Evolutionary conservation across 1,139 yeast genomes (phyloP).

Genomic region (Hansenula lynferdii): DNA sequence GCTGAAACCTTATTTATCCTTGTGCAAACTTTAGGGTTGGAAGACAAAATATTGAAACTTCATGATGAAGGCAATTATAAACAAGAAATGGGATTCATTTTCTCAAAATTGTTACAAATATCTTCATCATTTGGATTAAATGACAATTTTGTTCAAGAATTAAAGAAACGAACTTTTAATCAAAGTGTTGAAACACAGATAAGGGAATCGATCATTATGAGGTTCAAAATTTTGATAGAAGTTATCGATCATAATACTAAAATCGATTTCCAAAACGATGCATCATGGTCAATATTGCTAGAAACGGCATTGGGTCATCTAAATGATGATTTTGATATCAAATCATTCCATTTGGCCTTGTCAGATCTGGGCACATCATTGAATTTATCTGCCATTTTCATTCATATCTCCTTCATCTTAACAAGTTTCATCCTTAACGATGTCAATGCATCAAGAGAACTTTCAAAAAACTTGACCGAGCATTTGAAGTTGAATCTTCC

Average conservation of each 20-base stretch:
- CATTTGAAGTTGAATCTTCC: slow-evolving; percentile 15
- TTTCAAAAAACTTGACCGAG: slow-evolving; percentile 9
- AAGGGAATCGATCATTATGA: slow-evolving; percentile 11
- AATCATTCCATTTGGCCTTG: slow-evolving; percentile 8
- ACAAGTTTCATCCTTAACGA: slow-evolving; percentile 9
- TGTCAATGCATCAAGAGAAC: slow-evolving; percentile 9
- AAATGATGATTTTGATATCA: slow-evolving; percentile 10
- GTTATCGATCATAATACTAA: slow-evolving; percentile 20
- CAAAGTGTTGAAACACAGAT: slow-evolving; percentile 11
- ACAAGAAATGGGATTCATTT: slow-evolving; percentile 6
- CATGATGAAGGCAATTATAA: slow-evolving; percentile 2
- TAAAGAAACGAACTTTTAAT: slow-evolving; percentile 5
- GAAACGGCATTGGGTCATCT: slow-evolving; percentile 12
- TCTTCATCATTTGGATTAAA: neutral
- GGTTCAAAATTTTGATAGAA: slow-evolving; percentile 20
- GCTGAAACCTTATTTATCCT: slow-evolving; percentile 10
- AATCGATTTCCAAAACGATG: slow-evolving; percentile 13
- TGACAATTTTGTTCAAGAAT: neutral
- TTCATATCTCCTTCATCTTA: slow-evolving; percentile 12
- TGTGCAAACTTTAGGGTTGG: slow-evolving; percentile 6
- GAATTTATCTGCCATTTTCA: slow-evolving; percentile 22
- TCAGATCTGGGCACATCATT: slow-evolving; percentile 20
- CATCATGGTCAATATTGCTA: slow-evolving; percentile 10
- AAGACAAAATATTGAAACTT: slow-evolving; percentile 3
- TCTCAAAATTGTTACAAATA: slow-evolving; percentile 9